phyloP scores from a whole-genome alignment of 441 rosid species.

The Biscutella auriculata region DNA sequence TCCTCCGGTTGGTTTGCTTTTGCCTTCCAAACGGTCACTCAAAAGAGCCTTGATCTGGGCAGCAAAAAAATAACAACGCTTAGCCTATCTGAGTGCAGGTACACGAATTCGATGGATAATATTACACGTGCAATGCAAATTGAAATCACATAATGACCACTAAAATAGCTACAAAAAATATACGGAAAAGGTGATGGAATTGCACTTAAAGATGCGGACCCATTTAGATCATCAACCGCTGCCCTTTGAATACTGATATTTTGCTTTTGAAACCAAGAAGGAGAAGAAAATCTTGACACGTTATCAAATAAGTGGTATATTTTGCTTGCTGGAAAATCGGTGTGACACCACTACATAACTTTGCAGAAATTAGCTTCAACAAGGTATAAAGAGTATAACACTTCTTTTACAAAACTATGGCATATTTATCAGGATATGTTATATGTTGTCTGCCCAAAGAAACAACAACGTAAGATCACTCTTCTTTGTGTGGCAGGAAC shows the following conservation, averaged over 20 bases:
- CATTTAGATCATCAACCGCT: neutral
- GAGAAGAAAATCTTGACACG: neutral
- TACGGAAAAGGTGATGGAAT: neutral
- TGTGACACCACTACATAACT: neutral
- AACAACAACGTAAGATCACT: neutral
- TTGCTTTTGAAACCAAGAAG: neutral
- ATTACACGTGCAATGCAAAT: neutral
- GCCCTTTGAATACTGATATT: neutral
- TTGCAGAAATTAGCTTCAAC: neutral
- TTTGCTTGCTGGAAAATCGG: neutral
- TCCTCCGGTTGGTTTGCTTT: conserved; percentile 51
- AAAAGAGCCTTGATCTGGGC: conserved; percentile 66
- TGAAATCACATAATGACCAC: neutral
- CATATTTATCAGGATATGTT: neutral
- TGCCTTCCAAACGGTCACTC: conserved; percentile 81
- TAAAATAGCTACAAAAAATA: neutral
- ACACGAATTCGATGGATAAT: neutral
- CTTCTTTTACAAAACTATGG: neutral
- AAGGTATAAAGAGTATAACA: neutral
- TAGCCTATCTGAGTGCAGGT: neutral
- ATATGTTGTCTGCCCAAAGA: neutral
- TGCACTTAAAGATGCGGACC: neutral
- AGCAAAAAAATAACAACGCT: neutral
- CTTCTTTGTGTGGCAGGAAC: neutral
- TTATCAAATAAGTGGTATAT: neutral